A percentile compares a stretch with the other conserved stretches of the same genome.
Evolutionary conservation across 768 basidiomycete genomes (phyloP).

Genomic region (Kwoniella pini): DNA sequence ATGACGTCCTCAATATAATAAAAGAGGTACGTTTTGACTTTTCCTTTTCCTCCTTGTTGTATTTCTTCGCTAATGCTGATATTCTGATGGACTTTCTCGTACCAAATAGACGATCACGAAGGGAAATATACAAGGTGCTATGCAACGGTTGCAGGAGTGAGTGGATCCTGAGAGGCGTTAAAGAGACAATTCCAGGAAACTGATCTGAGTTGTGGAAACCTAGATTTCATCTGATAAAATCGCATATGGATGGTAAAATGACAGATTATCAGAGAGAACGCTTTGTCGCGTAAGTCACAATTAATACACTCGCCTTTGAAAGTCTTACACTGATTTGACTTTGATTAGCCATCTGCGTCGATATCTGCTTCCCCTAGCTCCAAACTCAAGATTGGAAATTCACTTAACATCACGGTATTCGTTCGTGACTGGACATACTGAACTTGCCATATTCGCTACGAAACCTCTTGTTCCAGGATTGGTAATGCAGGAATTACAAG

Average conservation of each 20-base stretch:
- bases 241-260: slow-evolving; percentile 34
- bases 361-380: slow-evolving; percentile 42
- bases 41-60: slow-evolving; percentile 8
- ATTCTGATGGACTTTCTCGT: neutral
- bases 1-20: slow-evolving; percentile 45
- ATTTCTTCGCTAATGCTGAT: neutral
- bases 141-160: slow-evolving; percentile 42
- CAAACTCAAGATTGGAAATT: slow-evolving; percentile 49
- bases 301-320: neutral
- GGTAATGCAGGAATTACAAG: slow-evolving; percentile 44
- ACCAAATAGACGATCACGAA: slow-evolving; percentile 34
- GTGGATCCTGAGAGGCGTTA: neutral
- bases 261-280: slow-evolving; percentile 38
- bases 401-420: slow-evolving; percentile 47
- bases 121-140: slow-evolving; percentile 28
- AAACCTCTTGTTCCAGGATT: slow-evolving; percentile 29
- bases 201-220: neutral
- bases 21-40: slow-evolving; percentile 36
- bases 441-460: slow-evolving; percentile 50
- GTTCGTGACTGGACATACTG: slow-evolving; percentile 44
- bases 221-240: slow-evolving; percentile 42
- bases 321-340: neutral
- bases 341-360: slow-evolving; percentile 43
- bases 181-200: neutral
- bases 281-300: slow-evolving; percentile 38